Conservation (phyloP, 768 basidiomycete species). For the Pleurotus tuoliensis region DNA sequence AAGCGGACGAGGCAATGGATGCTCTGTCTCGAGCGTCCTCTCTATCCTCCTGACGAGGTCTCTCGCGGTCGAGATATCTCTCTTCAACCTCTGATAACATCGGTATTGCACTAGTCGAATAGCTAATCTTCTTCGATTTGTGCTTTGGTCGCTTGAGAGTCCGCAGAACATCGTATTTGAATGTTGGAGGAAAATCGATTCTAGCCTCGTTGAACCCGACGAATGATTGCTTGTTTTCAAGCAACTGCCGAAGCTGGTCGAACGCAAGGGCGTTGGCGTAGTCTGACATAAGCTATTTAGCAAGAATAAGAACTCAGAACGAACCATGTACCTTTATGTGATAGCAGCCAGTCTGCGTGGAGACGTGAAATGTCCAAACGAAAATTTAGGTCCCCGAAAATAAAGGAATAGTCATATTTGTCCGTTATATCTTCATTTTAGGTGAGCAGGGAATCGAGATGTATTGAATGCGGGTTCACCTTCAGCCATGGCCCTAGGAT, state of each 20-base stretch:
- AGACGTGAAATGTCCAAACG: slow-evolving; percentile 83
- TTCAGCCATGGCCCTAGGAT: slow-evolving; percentile 67
- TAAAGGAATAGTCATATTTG: slow-evolving; percentile 83
- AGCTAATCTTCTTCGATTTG: slow-evolving; percentile 30
- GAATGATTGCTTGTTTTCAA: slow-evolving; percentile 67
- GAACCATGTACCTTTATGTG: slow-evolving; percentile 55
- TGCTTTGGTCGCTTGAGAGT: slow-evolving; percentile 46
- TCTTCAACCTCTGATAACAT: slow-evolving; percentile 36
- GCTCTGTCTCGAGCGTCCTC: slow-evolving; percentile 34
- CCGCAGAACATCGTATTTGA: slow-evolving; percentile 83
- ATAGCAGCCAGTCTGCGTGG: slow-evolving; percentile 93
- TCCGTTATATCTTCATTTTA: slow-evolving; percentile 67
- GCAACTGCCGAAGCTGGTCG: slow-evolving; percentile 81
- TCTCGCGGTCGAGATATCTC: slow-evolving; percentile 20
- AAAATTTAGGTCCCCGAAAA: slow-evolving; percentile 92
- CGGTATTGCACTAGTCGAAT: slow-evolving; percentile 23
- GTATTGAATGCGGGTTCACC: slow-evolving; percentile 33
- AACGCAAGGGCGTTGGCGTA: slow-evolving; percentile 85
- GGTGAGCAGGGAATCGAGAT: neutral
- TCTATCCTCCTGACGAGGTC: neutral
- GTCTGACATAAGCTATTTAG: slow-evolving; percentile 37
- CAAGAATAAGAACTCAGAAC: neutral
- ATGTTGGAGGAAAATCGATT: slow-evolving; percentile 89
- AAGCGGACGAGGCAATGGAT: slow-evolving; percentile 52
- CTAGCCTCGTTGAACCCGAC: slow-evolving; percentile 74